Evolutionary conservation across 2,329 filamentous ascomycete genomes (phyloP), one percentile per base, ranked within the genome.

Genomic region (Botrytis cinerea): DNA sequence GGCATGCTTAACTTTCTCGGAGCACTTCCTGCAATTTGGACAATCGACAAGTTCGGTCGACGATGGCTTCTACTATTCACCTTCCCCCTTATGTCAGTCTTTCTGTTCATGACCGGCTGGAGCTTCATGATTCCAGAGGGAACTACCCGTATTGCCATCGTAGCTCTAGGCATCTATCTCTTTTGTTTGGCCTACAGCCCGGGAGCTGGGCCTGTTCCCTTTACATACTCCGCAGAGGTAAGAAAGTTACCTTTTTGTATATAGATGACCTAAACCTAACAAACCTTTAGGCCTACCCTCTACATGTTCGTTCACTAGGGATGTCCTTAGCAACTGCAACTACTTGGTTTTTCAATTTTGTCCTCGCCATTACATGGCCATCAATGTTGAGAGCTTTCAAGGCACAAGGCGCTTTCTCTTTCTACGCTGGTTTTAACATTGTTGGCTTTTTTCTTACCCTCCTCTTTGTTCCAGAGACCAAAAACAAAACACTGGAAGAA

Each of bases 41-140:
- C 89, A 9, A 92, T 92, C 75, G 90, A 93, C 78, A 91, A 87
- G 0, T 92, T 90, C 74, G 91, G 90, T 10, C 87, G 91, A 5
- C 85, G 90, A 32, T 89, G 89, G 75, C 83, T 92, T 12, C 84
- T 92, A 1, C 83, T 92, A 7, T 84, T 85, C 1, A 92, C 90
- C 0, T 91, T 92, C 78, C 90, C 90, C 0, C 81, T 91, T 28
- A 92, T 92, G 90, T 83, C 83, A 4, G 77, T 85, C 66, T 84
- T 83, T 60, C 81, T 87, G 46, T 83, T 88, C 75, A 86, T 86
- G 72, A 86, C 86, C 0, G 86, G 86, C 1, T 87, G 87, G 75
- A 84, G 83, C 62, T 87, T 87, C 80, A 86, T 82, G 79, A 87
- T 87, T 71, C 85, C 85, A 1, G 77, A 82, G 64, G 22, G 72